Base-by-base conservation (phyloP, 169 alveolate genomes). In the Ophryocystis elektroscirrha region DNA sequence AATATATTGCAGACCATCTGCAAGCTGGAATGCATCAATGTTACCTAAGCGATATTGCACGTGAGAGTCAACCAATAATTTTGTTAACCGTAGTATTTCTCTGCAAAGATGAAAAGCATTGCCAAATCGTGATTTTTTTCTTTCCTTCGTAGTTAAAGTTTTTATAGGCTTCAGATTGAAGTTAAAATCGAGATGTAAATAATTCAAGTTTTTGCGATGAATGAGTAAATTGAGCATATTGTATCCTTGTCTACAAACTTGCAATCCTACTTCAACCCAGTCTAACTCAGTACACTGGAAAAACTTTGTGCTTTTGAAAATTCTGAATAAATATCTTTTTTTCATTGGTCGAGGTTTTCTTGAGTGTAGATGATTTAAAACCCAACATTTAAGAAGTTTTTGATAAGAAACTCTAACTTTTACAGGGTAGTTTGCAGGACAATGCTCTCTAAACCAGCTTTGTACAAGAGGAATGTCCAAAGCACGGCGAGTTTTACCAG, bases 91-190 rank as follows among this genome's bases (percentile, higher is more conserved):
- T 59, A 95, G 65, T 37, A 95, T 87, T 74, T 95, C 99, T 59
- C 99, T 73, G 61, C 98, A 89, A 52, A 95, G 68, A 69, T 95
- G 99, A 80, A 95, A 95, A 12, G 99, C 99, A 75, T 95, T 95
- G 25, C 99, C 99, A 65, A 95, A 95, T 50, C 99, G 79, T 28
- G 96, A 84, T 65, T 95, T 95, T 85, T 95, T 95, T 51, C 99
- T 74, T 63, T 95, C 98, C 76, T 95, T 95, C 16, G 99, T 95
- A 25, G 99, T 95, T 48, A 95, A 64, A 24, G 69, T 60, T 65
- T 95, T 95, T 46, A 95, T 94, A 3, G 99, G 99, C 57, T 95
- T 95, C 64, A 95, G 69, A 76, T 95, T 89, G 70, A 95, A 95
- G 74, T 95, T 95, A 81, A 90, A 95, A 72, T 95, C 99, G 54